Evolutionary conservation across 2,329 filamentous ascomycete genomes (phyloP), one percentile per base, ranked within the genome.

Genomic region (Chaetoscypha palmicola): DNA sequence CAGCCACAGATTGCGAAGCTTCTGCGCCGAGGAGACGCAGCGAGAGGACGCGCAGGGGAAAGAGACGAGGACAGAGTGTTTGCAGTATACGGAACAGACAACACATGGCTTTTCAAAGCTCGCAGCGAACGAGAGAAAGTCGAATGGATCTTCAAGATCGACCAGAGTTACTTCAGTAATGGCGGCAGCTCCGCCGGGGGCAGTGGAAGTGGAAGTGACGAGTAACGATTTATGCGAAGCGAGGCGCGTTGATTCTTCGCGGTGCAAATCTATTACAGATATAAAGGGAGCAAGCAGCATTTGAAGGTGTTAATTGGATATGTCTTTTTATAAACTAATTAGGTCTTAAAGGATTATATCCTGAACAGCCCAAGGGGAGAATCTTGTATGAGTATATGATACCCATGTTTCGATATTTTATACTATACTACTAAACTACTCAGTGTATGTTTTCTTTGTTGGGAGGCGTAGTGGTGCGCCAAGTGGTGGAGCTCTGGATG

Each of bases 81-180:
- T 72, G 92, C 92, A 10, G 79, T 98, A 39, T 98, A 97, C 61
- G 91, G 87, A 32, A 86, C 84, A 47, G 85, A 92, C 63, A 96
- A 96, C 65, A 95, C 90, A 23, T 98, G 90, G 77, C 72, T 98
- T 31, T 97, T 98, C 64, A 87, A 89, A 11, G 86, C 89, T 19
- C 76, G 89, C 46, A 91, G 81, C 57, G 91, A 96, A 68, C 76
- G 82, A 38, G 90, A 96, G 64, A 95, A 96, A 71, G 83, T 90
- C 56, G 92, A 97, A 63, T 98, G 92, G 92, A 95, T 98, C 56
- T 77, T 94, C 64, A 83, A 85, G 59, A 88, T 98, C 56, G 92
- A 98, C 65, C 85, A 95, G 70, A 58, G 55, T 24, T 63, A 62
- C 52, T 62, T 63, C 43, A 58, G 59, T 5, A 49, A 48, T 22